Base-by-base conservation (phyloP, 176 grass and related monocot species). In the Paspalum vaginatum region DNA sequence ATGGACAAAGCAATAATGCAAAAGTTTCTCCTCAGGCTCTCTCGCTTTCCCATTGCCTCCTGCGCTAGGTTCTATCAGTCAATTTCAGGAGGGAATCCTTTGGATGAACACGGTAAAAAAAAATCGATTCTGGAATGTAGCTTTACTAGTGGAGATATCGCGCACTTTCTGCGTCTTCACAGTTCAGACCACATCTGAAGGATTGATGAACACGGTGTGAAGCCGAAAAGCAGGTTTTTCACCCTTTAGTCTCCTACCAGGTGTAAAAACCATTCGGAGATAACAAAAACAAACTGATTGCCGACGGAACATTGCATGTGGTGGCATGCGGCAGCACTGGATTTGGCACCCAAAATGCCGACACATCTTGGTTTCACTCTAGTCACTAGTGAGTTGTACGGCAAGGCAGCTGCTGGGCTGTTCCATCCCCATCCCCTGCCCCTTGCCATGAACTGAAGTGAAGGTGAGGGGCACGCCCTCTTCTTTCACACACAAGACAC, bases 401-500 rank as follows among this genome's bases (percentile, higher is more conserved):
- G 81, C 81, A 84, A 79, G 86, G 48, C 74, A 78, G 48, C 49
- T 22, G 51, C 24, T 78, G 68, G 68, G 26, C 5, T 26, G 65
- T 77, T 78, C 79, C 71, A 81, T 72, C 58, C 58, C 65, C 56
- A 2, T 16, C 7, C 41, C 13, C 54, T 48, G 79, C 41, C 49
- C 18, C 32, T 84, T 68, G 75, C 81, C 59, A 79, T 84, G 68
- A 79, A 77, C 79, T 61, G 42, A 88, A 74, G 68, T 61, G 42
- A 74, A 88, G 81, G 59, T 67, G 74, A 88, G 86, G 60, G 7
- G 68, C 22, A 59, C 63, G 54, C 32, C 52, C 41, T 40, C 24
- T 11, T 10, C 16, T 8, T 11, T 21, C 25, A 32, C 61, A 16
- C n/a, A 16, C 13, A 15, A 21, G 41, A 68, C 32, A 57, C 43